Percentiles rank a stretch among this genome's conserved stretches.
phyloP scores from a whole-genome alignment of 164 flowering plant genomes.

The Nymphaea thermarum region DNA sequence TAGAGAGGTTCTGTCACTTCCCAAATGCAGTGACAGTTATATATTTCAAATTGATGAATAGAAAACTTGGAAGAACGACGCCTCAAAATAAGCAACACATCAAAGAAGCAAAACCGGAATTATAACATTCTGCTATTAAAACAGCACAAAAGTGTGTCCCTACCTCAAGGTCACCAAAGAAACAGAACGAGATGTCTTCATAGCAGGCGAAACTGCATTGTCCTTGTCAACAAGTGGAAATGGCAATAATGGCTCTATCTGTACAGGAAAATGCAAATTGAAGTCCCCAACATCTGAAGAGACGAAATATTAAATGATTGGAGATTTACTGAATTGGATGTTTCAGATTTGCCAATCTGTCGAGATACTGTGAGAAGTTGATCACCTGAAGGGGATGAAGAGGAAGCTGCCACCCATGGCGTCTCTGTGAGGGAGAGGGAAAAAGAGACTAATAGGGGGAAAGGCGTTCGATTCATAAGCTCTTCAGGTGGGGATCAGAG shows the following conservation, averaged over 20 bases:
- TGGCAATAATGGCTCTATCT: slow-evolving; percentile 70
- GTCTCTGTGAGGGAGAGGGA: slow-evolving; percentile 16
- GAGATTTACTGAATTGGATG: neutral
- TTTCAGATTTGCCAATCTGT: no score
- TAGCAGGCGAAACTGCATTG: slow-evolving; percentile 53
- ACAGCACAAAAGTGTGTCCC: neutral
- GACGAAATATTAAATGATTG: neutral
- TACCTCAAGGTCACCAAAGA: slow-evolving; percentile 78
- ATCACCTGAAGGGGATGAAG: slow-evolving; percentile 79
- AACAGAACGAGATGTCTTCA: slow-evolving; percentile 65
- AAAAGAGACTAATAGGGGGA: no score
- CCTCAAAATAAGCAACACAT: no score
- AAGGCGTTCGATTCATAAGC: no score
- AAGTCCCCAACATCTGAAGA: slow-evolving; percentile 75
- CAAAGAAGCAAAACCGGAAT: no score
- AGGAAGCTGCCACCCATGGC: slow-evolving; percentile 98
- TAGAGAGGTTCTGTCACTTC: no score
- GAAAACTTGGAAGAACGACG: no score
- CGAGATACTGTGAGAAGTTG: no score
- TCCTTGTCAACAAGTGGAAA: slow-evolving; percentile 62
- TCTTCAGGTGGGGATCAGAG: no score
- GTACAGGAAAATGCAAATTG: slow-evolving; percentile 46
- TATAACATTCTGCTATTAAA: no score
- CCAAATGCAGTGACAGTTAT: no score
- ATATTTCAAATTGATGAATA: no score